phyloP scores from a whole-genome alignment of 2,329 filamentous ascomycete genomes.

The Hypoxylon sp. region DNA sequence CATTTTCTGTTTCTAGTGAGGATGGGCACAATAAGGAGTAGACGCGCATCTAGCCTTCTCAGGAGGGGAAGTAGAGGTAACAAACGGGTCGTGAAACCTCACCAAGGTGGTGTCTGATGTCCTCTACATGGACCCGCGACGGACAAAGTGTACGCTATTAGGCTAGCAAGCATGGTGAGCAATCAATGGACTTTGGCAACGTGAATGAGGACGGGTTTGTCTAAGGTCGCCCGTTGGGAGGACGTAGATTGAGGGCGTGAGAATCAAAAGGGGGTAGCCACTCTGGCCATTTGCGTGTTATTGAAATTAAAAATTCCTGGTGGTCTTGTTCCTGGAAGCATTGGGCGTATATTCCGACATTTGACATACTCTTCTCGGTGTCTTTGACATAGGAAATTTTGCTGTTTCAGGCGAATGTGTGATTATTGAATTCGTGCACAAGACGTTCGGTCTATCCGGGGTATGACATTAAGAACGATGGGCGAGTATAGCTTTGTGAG shows the following conservation, averaged over 20 bases:
- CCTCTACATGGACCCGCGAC: constrained; percentile 33
- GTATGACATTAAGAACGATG: background rate
- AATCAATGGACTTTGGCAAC: constrained; percentile 27
- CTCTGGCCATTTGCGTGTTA: background rate
- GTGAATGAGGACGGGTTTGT: constrained; percentile 3
- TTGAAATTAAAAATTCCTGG: background rate
- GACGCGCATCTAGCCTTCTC: constrained; percentile 17
- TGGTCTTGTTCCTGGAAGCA: background rate
- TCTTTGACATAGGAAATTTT: background rate
- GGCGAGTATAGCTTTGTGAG: background rate
- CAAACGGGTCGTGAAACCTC: constrained; percentile 12
- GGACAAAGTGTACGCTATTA: constrained; percentile 25
- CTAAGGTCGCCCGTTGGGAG: background rate
- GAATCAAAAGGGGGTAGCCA: background rate
- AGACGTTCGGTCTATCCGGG: constrained; percentile 5
- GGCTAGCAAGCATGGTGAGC: constrained; percentile 26
- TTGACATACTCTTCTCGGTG: background rate
- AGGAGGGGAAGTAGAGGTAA: constrained; percentile 1
- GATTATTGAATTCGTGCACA: constrained; percentile 3
- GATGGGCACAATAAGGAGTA: constrained; percentile 25
- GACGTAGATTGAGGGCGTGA: background rate
- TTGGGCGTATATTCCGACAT: constrained; percentile 2
- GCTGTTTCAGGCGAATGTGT: constrained; percentile 10
- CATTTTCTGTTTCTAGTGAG: constrained; percentile 24
- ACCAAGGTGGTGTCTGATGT: constrained; percentile 11